A percentile compares a stretch with the other conserved stretches of the same genome.
These are phyloP conservation scores for Tuber microsphaerosporum DNA, from an alignment of 495 filamentous ascomycete genomes.

Conservation along the genomic window DNA sequence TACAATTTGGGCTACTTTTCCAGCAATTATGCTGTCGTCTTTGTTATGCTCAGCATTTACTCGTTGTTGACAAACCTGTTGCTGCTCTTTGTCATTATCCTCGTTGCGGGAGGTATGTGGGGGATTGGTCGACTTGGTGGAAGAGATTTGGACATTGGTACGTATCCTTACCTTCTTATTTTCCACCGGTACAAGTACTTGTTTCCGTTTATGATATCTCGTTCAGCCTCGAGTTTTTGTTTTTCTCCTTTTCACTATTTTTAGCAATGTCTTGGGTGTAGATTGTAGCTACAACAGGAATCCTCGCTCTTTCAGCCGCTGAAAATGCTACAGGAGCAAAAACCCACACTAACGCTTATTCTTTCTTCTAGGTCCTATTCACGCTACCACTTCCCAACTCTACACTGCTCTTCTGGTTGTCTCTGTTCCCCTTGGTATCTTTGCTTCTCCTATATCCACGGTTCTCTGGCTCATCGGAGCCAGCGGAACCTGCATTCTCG, in stretches of 20 bases:
- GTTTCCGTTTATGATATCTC: background rate
- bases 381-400: slow-evolving; percentile 84
- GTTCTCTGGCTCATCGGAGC: slow-evolving; percentile 93
- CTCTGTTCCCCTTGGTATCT: slow-evolving; percentile 72
- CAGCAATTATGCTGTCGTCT: slow-evolving; percentile 93
- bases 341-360: background rate
- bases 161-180: slow-evolving; percentile 5
- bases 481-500: slow-evolving; percentile 79
- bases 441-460: slow-evolving; percentile 70
- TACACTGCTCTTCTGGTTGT: slow-evolving; percentile 81
- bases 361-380: slow-evolving; percentile 48
- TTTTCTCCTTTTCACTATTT: background rate
- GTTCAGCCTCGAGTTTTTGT: background rate
- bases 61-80: slow-evolving; percentile 73
- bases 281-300: background rate
- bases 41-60: slow-evolving; percentile 93
- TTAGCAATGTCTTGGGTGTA: background rate
- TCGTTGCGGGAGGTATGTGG: slow-evolving; percentile 78
- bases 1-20: slow-evolving; percentile 97
- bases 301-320: background rate
- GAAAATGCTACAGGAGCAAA: background rate
- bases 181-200: background rate
- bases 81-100: slow-evolving; percentile 83
- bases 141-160: slow-evolving; percentile 74
- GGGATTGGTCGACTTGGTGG: slow-evolving; percentile 82